Base-by-base conservation (phyloP, 2,329 filamentous ascomycete species). In the Pseudocercospora fijiensis region DNA sequence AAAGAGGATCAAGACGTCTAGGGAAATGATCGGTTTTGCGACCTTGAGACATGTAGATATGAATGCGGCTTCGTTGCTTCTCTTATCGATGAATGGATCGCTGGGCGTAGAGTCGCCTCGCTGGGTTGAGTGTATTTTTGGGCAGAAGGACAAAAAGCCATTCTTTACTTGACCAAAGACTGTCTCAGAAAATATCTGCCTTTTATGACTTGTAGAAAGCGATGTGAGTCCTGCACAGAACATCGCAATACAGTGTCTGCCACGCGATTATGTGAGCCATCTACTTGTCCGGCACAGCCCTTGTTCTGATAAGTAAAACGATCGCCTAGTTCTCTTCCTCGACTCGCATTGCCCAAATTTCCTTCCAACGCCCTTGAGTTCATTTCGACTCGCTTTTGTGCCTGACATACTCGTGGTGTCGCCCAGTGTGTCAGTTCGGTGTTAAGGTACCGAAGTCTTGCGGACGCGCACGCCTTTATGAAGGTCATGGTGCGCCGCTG, bases 41-140 rank as follows among this genome's bases (percentile, higher is more conserved):
- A 18, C 26, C 49, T 53, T 53, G 49, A 26, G 49, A 53, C 49
- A 53, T 53, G 49, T 53, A 53, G 49, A 53, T 53, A 53, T 53
- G 49, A 53, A 7, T 26, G 26, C 49, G 49, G 49, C 49, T 22
- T 53, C 24, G 26, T 53, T 53, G 26, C 49, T 30, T 53, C 3
- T 18, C 28, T 53, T n/a, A 16, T 53, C 16, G 49, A 53, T 27
- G 49, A 26, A 10, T 8, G 22, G 49, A 53, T 53, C 49, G 16
- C 37, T 41, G 16, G 49, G 49, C 49, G 26, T 53, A 24, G 16
- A 24, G 28, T 49, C 26, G 22, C 26, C 16, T n/a, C 16, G 26
- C 20, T 53, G 22, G 28, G 37, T 24, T 53, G 26, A 24, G 49
- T 26, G 22, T 53, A 53, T 26, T 30, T 53, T 53, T 28, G 22